phyloP scores from a whole-genome alignment of 2,329 filamentous ascomycete genomes.

The Sclerotinia glacialis region DNA sequence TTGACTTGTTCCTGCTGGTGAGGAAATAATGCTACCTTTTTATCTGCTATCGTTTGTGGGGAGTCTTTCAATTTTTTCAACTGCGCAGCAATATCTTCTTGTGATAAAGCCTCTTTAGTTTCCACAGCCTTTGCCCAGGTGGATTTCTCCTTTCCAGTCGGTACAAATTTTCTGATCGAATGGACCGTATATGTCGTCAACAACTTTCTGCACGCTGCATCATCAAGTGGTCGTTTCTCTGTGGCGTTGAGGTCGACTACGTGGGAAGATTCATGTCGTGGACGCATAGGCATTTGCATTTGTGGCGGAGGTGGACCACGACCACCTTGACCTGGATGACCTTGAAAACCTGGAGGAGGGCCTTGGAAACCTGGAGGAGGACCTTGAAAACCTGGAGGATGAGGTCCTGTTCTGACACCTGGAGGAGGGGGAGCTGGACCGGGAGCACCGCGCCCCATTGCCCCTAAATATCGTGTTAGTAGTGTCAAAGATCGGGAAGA shows the following conservation, averaged over 20 bases:
- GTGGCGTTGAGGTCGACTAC: conserved; percentile 5
- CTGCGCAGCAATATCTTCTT: conserved; percentile 34
- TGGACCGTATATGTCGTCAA: conserved; percentile 28
- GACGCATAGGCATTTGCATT: conserved; percentile 20
- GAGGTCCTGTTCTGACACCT: not conserved
- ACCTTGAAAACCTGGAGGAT: not conserved
- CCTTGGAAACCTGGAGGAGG: not conserved
- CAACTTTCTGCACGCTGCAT: conserved; percentile 11
- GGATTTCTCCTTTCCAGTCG: conserved; percentile 29
- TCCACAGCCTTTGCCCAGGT: conserved; percentile 36
- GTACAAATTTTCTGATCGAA: conserved; percentile 32
- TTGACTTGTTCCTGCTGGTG: conserved; percentile 36
- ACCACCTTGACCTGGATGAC: not conserved
- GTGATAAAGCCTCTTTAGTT: conserved; percentile 32
- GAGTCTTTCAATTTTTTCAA: conserved; percentile 35
- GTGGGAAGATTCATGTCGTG: conserved; percentile 13
- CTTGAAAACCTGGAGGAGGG: not conserved
- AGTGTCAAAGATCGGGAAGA: not conserved
- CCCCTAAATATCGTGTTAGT: not conserved
- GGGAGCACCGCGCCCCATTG: not conserved
- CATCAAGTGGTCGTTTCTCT: conserved; percentile 6
- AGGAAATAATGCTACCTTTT: conserved; percentile 33
- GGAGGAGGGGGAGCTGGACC: not conserved
- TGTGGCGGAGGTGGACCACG: conserved; percentile 5
- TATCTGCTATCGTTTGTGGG: conserved; percentile 32